phyloP scores from a whole-genome alignment of 1,284 basidiomycete genomes.

The Heterobasidion occidentale region DNA sequence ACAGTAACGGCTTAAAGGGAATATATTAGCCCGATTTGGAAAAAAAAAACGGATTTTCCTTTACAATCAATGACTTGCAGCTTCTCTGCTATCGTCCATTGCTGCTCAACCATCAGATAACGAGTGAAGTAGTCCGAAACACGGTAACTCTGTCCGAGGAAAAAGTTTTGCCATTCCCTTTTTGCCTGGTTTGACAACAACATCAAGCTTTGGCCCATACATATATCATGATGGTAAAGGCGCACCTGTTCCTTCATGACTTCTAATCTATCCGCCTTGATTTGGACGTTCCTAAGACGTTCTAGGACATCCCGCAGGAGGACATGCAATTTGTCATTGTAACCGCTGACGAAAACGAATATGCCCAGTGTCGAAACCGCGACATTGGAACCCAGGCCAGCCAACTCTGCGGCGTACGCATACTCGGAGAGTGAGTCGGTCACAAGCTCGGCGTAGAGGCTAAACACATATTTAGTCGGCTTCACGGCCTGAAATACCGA shows the following conservation, averaged over 20 bases:
- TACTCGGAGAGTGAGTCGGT: conserved; percentile 88
- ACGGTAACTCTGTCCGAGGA: conserved; percentile 77
- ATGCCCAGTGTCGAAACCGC: conserved; percentile 64
- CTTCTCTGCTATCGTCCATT: conserved; percentile 81
- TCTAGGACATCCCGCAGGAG: conserved; percentile 74
- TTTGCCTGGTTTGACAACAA: conserved; percentile 31
- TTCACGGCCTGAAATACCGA: neutral
- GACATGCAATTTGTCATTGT: conserved; percentile 89
- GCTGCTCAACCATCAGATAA: conserved; percentile 62
- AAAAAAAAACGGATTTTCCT: conserved; percentile 20
- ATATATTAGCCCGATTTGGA: neutral
- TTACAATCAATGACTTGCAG: conserved; percentile 71
- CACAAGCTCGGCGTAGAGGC: conserved; percentile 84
- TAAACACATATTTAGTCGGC: conserved; percentile 22
- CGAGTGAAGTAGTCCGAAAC: conserved; percentile 76
- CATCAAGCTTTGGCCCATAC: neutral
- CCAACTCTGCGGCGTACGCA: conserved; percentile 90
- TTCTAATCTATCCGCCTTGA: conserved; percentile 69
- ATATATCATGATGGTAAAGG: neutral
- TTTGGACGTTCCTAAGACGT: conserved; percentile 60
- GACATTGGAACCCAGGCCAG: conserved; percentile 80
- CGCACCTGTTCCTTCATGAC: conserved; percentile 81
- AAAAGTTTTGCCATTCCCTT: conserved; percentile 82
- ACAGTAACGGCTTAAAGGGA: conserved; percentile 51
- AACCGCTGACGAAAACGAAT: conserved; percentile 71